Base-by-base conservation (phyloP, 2,329 filamentous ascomycete species). In the Talaromyces sp. region DNA sequence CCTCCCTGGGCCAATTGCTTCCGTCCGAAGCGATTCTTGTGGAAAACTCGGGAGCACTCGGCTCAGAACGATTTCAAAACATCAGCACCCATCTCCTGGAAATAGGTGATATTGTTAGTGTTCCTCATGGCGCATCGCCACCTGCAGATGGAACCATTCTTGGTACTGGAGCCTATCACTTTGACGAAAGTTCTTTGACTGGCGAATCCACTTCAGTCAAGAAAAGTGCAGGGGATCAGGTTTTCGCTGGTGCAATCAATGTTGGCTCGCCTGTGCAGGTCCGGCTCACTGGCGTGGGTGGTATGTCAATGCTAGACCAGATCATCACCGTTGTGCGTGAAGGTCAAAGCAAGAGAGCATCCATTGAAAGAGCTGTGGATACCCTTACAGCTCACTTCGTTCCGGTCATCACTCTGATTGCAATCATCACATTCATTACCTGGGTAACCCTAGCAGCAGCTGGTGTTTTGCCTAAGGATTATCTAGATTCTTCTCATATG, bases 111-210 rank as follows among this genome's bases (percentile, higher is more conserved):
- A 72, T 81, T 0, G 88, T 97, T 41, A 84, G 85, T 53, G 82
- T 97, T 2, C 82, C 85, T 2, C 85, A 92, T 60, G 93, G 93
- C 2, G 81, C 84, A 1, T 96, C 91, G 0, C 93, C 93, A 0
- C 89, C 93, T 0, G 90, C 88, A 3, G 93, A 97, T 69, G 92
- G 92, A 7, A 69, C 74, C 3, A 66, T 96, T 21, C 64, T 80
- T 13, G 67, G 67, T 2, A 73, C 74, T 1, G 86, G 83, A 3
- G 79, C 84, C 51, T 84, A 84, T 43, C 81, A 78, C 50, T 96
- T 97, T 66, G 91, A 97, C 67, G 93, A 97, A 71, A 92, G 91
- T 9, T 95, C 91, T 61, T 78, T 97, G 61, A 97, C 93, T 1
- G 78, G 78, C 58, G 78, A 80, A 66, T 78, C 78, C 0, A 74